These are phyloP conservation scores for Pichia occidentalis DNA, from an alignment of 805 yeast species.

Conservation along the genomic window DNA sequence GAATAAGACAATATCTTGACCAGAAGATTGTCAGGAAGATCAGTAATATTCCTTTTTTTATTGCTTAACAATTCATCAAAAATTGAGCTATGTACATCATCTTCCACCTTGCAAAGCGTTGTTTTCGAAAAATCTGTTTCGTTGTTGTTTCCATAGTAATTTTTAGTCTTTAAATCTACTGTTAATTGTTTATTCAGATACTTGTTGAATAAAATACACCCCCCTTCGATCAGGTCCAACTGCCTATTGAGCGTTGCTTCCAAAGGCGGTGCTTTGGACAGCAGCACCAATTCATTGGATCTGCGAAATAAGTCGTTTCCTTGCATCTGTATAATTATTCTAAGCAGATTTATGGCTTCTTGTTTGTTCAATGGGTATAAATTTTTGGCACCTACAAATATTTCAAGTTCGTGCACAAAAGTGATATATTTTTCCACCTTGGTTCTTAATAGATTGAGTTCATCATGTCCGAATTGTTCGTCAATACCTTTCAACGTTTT, in stretches of 20 bases:
- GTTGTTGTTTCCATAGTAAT: not conserved
- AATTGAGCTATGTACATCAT: not conserved
- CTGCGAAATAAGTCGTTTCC: not conserved
- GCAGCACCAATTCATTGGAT: not conserved
- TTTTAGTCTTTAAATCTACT: not conserved
- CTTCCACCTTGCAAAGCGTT: no score
- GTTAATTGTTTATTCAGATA: conserved; percentile 2
- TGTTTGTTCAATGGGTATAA: conserved; percentile 3
- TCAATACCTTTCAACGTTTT: not conserved
- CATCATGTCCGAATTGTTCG: no score
- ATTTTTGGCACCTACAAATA: conserved; percentile 3
- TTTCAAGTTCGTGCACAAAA: conserved; percentile 8
- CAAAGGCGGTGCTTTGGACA: conserved; percentile 2
- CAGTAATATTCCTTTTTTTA: not conserved
- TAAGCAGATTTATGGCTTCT: conserved; percentile 3
- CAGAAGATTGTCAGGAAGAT: conserved; percentile 15
- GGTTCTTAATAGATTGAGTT: not conserved
- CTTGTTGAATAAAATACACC: conserved; percentile 7
- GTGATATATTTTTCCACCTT: conserved; percentile 9
- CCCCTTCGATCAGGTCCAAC: conserved; percentile 7
- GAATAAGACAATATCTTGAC: conserved; percentile 14
- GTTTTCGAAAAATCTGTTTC: not conserved
- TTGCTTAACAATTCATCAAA: not conserved
- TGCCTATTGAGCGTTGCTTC: conserved; percentile 4
- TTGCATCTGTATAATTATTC: conserved; percentile 1